Conservation (phyloP, 805 yeast genomes). For the Metschnikowia kofuensis region DNA sequence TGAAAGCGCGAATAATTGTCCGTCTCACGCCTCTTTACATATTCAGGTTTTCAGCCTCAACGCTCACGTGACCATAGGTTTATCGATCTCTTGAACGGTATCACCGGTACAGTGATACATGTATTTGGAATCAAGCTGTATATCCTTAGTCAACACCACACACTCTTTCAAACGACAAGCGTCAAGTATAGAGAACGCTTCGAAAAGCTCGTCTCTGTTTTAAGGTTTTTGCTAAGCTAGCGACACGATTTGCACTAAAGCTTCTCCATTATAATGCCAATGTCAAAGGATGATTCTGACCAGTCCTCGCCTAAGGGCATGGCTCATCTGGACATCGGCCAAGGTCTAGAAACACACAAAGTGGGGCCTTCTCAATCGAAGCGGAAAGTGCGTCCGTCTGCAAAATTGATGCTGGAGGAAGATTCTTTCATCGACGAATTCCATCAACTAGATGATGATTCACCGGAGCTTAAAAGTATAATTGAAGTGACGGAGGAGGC, state of each 20-base stretch:
- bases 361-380: not conserved
- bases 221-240: no score
- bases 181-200: no score
- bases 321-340: not conserved
- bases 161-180: no score
- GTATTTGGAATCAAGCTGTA: no score
- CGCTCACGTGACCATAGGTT: not conserved
- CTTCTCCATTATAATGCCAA: no score
- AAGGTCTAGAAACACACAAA: not conserved
- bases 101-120: no score
- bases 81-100: not conserved
- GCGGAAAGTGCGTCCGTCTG: constrained; percentile 35
- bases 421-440: constrained; percentile 29
- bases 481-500: not conserved
- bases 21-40: no score
- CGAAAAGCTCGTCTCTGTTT: no score
- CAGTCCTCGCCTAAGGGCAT: not conserved
- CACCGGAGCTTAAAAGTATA: not conserved
- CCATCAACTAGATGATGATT: not conserved
- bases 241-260: no score
- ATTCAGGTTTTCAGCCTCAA: not conserved
- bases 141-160: no score
- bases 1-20: no score
- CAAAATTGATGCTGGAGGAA: constrained; percentile 31
- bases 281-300: no score